Evolutionary conservation across 495 filamentous ascomycete genomes (phyloP).

Genomic region (Hypoxylon rickii): DNA sequence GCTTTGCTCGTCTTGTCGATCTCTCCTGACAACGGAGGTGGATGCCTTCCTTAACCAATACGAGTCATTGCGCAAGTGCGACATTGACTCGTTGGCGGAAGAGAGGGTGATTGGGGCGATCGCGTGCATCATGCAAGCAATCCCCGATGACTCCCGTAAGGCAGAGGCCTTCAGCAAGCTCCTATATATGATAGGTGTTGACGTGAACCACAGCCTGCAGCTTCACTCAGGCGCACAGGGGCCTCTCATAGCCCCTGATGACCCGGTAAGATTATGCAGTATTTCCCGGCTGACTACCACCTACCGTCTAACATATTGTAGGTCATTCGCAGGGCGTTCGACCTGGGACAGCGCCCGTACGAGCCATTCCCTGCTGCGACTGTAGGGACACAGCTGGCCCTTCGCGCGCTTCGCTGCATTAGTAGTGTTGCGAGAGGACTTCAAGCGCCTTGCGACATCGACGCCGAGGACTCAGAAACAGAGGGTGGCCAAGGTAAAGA

Average conservation of each 20-base stretch:
- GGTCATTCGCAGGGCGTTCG: slow-evolving; percentile 43
- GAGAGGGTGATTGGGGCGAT: slow-evolving; percentile 83
- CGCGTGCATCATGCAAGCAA: slow-evolving; percentile 79
- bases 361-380: slow-evolving; percentile 39
- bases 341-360: slow-evolving; percentile 43
- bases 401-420: slow-evolving; percentile 73
- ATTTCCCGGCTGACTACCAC: too few relatives aligned
- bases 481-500: slow-evolving; percentile 26
- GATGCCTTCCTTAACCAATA: slow-evolving; percentile 79
- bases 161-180: slow-evolving; percentile 65
- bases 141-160: slow-evolving; percentile 67
- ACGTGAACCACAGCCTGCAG: slow-evolving; percentile 54
- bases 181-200: slow-evolving; percentile 64
- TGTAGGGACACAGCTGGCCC: slow-evolving; percentile 57
- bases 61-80: slow-evolving; percentile 60
- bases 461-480: slow-evolving; percentile 65
- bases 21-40: slow-evolving; percentile 70
- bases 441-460: slow-evolving; percentile 68
- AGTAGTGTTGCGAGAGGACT: slow-evolving; percentile 79
- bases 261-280: slow-evolving; percentile 36
- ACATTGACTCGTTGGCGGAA: slow-evolving; percentile 71
- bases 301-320: slow-evolving; percentile 11
- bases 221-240: slow-evolving; percentile 37
- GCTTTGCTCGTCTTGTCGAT: slow-evolving; percentile 80
- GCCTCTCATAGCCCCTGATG: slow-evolving; percentile 38